Base-by-base conservation (phyloP, 2,329 filamentous ascomycete species). In the Nemania sp. region DNA sequence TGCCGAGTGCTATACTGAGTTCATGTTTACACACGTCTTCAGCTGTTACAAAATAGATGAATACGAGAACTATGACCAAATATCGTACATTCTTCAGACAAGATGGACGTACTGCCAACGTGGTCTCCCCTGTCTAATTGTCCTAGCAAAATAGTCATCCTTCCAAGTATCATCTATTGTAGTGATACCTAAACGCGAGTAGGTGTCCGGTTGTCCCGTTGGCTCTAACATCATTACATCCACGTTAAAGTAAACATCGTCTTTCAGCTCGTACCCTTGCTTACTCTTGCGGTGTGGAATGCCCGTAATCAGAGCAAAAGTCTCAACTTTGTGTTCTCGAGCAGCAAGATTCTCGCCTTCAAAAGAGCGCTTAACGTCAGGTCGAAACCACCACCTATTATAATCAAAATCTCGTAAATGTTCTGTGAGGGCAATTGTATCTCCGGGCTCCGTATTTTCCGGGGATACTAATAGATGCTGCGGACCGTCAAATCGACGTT, bases 41-140 rank as follows among this genome's bases (percentile, higher is more conserved):
- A 31, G 4, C 11, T 31, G 8, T 12, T 14, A 31, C n/a, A 14
- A 9, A 31, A 9, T 5, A 5, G 4, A 31, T 31, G 8, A 9
- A 12, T 9, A 9, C 4, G n/a, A 12, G n/a, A 14, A 31, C 3
- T 31, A 11, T 31, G n/a, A 12, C 28, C 28, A 31, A 31, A 15
- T 3, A 36, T 8, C 14, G 15, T n/a, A n/a, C n/a, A n/a, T n/a
- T 19, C n/a, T 6, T 45, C 22, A 56, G 14, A 49, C 17, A 30
- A 56, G 9, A 11, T 20, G 33, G 39, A 56, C 52, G 11, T 56
- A 41, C 40, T 52, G 37, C 53, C 53, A 56, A 2, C 53, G 43
- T 15, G 53, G 44, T 6, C 31, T 56, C 33, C 53, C 53, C n/a
- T 14, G 40, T n/a, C n/a, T 49, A 4, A 56, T 52, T 2, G 23